Evolutionary conservation across 805 yeast genomes (phyloP).

Genomic region (Dipodascus albidus): DNA sequence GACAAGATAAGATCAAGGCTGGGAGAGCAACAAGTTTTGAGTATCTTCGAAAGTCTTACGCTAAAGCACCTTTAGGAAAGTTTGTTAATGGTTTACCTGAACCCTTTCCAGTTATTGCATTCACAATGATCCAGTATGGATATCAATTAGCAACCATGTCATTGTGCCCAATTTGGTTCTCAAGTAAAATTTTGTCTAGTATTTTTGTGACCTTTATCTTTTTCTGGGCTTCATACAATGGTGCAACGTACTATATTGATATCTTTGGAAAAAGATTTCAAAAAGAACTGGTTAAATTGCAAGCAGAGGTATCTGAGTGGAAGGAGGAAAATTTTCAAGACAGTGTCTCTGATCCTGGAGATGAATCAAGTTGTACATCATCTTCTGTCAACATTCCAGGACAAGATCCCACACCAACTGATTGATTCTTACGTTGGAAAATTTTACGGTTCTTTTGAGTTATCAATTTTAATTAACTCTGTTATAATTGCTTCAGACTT

Average conservation of each 20-base stretch:
- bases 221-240: constrained; percentile 73
- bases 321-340: constrained; percentile 28
- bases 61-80: constrained; percentile 52
- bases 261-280: constrained; percentile 84
- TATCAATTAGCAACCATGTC: constrained; percentile 83
- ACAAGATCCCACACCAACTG: neutral
- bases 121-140: constrained; percentile 73
- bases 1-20: constrained; percentile 67
- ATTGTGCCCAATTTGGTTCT: constrained; percentile 82
- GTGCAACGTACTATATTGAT: constrained; percentile 90
- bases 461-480: too few species aligned
- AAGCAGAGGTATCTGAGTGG: constrained; percentile 55
- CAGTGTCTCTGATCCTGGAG: neutral
- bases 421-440: too few species aligned
- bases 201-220: constrained; percentile 64
- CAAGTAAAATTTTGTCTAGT: constrained; percentile 53
- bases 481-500: too few species aligned
- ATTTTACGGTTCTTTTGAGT: too few species aligned
- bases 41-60: constrained; percentile 62
- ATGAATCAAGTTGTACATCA: neutral
- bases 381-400: neutral
- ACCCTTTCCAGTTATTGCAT: constrained; percentile 77
- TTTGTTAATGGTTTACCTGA: constrained; percentile 76
- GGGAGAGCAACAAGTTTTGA: constrained; percentile 86
- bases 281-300: constrained; percentile 66